Percentiles rank a stretch among this genome's conserved stretches.
Conservation (phyloP, 2,329 filamentous ascomycete genomes). For the Colletotrichum navitas region DNA sequence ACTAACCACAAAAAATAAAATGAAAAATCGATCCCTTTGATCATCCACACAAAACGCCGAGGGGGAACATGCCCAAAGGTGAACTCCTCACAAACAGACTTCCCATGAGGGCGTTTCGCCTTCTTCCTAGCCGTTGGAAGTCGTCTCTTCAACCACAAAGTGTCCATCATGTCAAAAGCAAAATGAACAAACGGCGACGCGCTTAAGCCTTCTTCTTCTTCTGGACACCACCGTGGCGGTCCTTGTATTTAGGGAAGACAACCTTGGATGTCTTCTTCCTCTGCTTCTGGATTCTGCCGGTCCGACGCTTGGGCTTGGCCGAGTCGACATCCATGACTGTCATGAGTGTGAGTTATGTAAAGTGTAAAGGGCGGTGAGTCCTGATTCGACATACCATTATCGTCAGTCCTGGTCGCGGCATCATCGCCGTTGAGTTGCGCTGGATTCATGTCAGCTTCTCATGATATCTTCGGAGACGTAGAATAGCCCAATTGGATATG, state of each 20-base stretch:
- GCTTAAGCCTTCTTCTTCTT: constrained; percentile 57
- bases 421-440: constrained; percentile 47
- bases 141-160: constrained; percentile 2
- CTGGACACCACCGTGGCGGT: constrained; percentile 56
- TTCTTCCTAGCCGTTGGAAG: neutral
- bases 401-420: constrained; percentile 47
- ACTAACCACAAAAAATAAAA: constrained; percentile 7
- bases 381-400: constrained; percentile 19
- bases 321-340: constrained; percentile 70
- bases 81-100: neutral
- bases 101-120: neutral
- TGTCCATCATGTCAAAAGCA: neutral
- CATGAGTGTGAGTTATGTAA: constrained; percentile 45
- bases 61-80: neutral
- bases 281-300: constrained; percentile 67
- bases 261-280: constrained; percentile 68
- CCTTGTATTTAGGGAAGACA: constrained; percentile 70
- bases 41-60: constrained; percentile 27
- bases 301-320: constrained; percentile 53
- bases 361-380: constrained; percentile 28
- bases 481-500: neutral
- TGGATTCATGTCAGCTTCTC: constrained; percentile 41
- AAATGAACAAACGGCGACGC: neutral
- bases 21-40: constrained; percentile 8
- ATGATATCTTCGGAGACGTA: neutral